Percentiles rank a stretch among this genome's conserved stretches.
phyloP scores from a whole-genome alignment of 176 grass and related monocot genomes.

The Dactylis glomerata region DNA sequence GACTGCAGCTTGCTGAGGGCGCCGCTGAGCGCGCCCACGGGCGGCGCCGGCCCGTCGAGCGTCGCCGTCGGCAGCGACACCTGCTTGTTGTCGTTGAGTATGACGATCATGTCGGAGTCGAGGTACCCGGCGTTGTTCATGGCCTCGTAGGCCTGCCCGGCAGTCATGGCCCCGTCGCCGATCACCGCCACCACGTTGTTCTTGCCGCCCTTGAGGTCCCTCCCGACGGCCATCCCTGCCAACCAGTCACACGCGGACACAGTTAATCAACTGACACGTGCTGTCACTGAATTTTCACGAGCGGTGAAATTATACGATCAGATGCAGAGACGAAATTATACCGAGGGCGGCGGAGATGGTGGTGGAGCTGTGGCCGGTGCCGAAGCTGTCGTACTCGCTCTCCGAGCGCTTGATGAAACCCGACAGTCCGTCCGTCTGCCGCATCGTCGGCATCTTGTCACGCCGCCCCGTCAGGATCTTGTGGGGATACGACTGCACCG shows the following conservation, averaged over 20 bases:
- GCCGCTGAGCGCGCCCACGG: slow-evolving; percentile 88
- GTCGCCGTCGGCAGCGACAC: slow-evolving; percentile 92
- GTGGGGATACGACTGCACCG: slow-evolving; percentile 86
- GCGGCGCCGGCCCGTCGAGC: slow-evolving; percentile 87
- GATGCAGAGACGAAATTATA: background rate
- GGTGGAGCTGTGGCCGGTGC: slow-evolving; percentile 95
- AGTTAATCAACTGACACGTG: background rate
- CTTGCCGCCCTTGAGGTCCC: slow-evolving; percentile 84
- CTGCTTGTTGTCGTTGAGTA: slow-evolving; percentile 99
- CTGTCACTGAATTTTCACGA: background rate
- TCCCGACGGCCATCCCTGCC: slow-evolving; percentile 84
- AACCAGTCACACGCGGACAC: background rate
- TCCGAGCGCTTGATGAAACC: slow-evolving; percentile 86
- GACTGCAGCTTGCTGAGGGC: slow-evolving; percentile 90
- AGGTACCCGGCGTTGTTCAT: slow-evolving; percentile 99
- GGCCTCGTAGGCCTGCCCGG: slow-evolving; percentile 94
- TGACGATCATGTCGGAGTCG: slow-evolving; percentile 98
- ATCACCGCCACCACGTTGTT: slow-evolving; percentile 97
- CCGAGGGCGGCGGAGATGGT: slow-evolving; percentile 93
- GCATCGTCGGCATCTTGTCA: slow-evolving; percentile 90
- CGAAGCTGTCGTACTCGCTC: slow-evolving; percentile 90
- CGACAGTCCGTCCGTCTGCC: slow-evolving; percentile 84
- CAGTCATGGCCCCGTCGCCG: slow-evolving; percentile 97
- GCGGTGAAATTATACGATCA: background rate
- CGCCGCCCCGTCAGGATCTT: slow-evolving; percentile 97